phyloP scores from a whole-genome alignment of 1,284 basidiomycete genomes.

The Cryptococcus sp. region DNA sequence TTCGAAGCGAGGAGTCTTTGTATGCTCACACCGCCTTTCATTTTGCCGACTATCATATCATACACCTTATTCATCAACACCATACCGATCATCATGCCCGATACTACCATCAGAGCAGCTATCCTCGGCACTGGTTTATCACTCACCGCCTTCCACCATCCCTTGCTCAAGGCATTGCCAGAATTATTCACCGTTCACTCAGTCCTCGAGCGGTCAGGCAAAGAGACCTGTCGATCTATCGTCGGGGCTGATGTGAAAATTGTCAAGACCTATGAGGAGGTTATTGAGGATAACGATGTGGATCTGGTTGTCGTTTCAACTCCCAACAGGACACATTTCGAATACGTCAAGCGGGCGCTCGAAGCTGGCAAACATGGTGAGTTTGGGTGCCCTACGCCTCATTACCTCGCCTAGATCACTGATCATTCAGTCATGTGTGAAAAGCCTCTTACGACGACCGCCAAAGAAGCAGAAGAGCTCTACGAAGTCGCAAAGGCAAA shows the following conservation, averaged over 20 bases:
- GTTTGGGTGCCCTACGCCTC: conserved; percentile 47
- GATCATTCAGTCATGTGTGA: conserved; percentile 59
- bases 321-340: conserved; percentile 74
- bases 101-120: conserved; percentile 59
- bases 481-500: conserved; percentile 62
- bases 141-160: conserved; percentile 71
- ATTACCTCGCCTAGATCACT: neutral
- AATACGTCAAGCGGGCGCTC: conserved; percentile 54
- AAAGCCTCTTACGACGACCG: conserved; percentile 72
- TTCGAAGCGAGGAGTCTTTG: no score
- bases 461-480: conserved; percentile 63
- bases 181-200: conserved; percentile 66
- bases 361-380: conserved; percentile 73
- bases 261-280: conserved; percentile 42
- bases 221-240: conserved; percentile 24
- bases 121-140: conserved; percentile 71
- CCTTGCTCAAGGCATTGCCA: conserved; percentile 70
- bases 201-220: conserved; percentile 51
- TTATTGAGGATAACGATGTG: conserved; percentile 45
- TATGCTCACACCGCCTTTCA: no score
- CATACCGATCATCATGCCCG: neutral
- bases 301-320: conserved; percentile 62
- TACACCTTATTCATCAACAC: no score
- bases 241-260: conserved; percentile 39
- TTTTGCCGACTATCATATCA: no score